Base-by-base conservation (phyloP, 2,329 filamentous ascomycete genomes). In the Claviceps digitariae region DNA sequence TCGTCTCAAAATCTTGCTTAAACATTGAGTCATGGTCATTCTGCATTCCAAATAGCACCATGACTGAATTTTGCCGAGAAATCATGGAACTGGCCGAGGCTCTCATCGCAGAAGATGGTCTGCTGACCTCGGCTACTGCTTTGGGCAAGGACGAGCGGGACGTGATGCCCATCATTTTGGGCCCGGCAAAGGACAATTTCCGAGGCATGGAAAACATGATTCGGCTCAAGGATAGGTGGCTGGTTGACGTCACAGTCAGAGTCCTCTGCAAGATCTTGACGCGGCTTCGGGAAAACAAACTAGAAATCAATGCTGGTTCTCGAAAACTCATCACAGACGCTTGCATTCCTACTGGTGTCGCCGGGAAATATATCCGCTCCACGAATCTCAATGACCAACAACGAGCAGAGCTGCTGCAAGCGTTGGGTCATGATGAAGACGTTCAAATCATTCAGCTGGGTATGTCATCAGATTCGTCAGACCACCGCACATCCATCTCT, bases 51-150 rank as follows among this genome's bases (percentile, higher is more conserved):
- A 93, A 89, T 64, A 69, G 74, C 21, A 74, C 81, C 52, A 90
- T 98, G 87, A 84, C 90, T 61, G 84, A 95, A 54, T 96, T 97
- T 62, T 96, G 90, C 64, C 84, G 93, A 59, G 89, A 95, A 64
- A 87, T 87, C 15, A 98, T 98, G 81, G 89, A 97, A 61, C 87
- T 95, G 63, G 90, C 91, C 0, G 87, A 95, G 63, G 78, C 80
- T 38, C 76, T 95, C 1, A 87, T 97, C 63, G 83, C 87, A 43
- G 84, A 95, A 60, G 93, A 94, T 65, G 84, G 83, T 50, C 78
- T 96, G 55, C 83, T 98, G 57, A 81, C 87, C 2, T 86, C 84
- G 47, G 86, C 87, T 13, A 65, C 65, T 36, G 64, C 66, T 5
- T 55, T 64, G 12, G 63, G 62, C 9, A 67, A 64, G 52, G 68